phyloP scores from a whole-genome alignment of 768 basidiomycete species.

The Crassisporium funariophilum region DNA sequence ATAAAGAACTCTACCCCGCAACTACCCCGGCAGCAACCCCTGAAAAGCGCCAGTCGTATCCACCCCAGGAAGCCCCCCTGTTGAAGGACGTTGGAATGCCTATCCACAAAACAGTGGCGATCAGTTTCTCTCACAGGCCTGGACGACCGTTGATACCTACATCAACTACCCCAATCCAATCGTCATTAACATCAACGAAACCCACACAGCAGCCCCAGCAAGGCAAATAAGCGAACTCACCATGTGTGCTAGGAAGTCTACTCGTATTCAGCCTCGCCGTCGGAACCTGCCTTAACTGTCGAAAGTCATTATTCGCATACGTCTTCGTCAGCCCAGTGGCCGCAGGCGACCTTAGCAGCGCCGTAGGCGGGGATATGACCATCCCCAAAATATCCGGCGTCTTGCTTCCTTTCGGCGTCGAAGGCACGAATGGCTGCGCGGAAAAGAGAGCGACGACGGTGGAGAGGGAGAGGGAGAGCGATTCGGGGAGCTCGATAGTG shows the following conservation, averaged over 20 bases:
- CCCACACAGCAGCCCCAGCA: neutral
- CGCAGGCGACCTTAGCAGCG: conserved; percentile 69
- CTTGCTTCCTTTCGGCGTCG: conserved; percentile 56
- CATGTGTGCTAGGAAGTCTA: conserved; percentile 84
- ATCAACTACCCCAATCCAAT: no score
- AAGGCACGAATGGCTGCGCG: conserved; percentile 39
- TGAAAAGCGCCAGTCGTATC: neutral
- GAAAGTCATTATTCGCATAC: conserved; percentile 80
- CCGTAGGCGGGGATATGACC: conserved; percentile 70
- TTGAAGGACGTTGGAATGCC: neutral
- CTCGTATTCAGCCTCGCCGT: conserved; percentile 82
- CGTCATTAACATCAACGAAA: neutral
- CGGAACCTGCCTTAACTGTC: conserved; percentile 68
- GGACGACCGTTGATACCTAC: conserved; percentile 41
- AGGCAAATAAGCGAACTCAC: conserved; percentile 29
- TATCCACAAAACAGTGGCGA: neutral
- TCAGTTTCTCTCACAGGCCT: conserved; percentile 12
- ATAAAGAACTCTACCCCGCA: neutral
- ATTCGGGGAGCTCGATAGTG: conserved; percentile 33
- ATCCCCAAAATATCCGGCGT: conserved; percentile 63
- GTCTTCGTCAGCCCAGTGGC: conserved; percentile 82
- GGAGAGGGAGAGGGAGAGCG: conserved; percentile 44
- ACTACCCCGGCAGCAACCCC: neutral
- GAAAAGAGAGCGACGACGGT: conserved; percentile 52
- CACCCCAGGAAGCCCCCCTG: neutral